Base-by-base conservation (phyloP, 805 yeast genomes). In the Ogataea haglerorum region DNA sequence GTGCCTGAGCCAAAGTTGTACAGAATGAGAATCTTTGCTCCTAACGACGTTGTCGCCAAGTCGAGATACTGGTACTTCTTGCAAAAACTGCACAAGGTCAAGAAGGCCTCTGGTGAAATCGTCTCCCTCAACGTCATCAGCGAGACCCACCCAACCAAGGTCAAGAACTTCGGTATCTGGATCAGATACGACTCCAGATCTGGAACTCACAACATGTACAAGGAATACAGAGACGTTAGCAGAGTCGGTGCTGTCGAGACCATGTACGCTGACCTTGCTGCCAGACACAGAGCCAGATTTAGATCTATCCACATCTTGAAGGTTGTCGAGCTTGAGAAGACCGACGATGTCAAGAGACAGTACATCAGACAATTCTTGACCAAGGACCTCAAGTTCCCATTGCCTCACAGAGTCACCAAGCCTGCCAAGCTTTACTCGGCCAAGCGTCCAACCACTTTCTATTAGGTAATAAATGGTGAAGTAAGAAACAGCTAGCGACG, bases 131-230 rank as follows among this genome's bases (percentile, higher is more conserved):
- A 88, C 82, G 74, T 75, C 68, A 86, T 93, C 71, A 68, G 83
- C 69, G 99, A 93, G 80, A 76, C 89, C 70, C 86, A 80, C 80
- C 98, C 99, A 76, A 87, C 96, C 76, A 90, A 87, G 82, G 98
- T 93, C 69, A 93, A 93, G 90, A 93, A 90, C 87, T 93, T 90
- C 71, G 99, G 97, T 80, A 73, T 93, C 79, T 93, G 99, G 99
- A 85, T 93, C 73, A 90, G 99, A 82, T 93, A 93, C 86, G 99
- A 93, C 72, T 93, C 99, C 58, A 95, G 99, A 85, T 93, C 99
- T 61, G 99, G 99, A 80, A 90, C 96, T 68, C 99, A 93, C 95
- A 93, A 93, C 95, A 93, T 93, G 97, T 93, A 93, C 96, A 93
- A 93, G 83, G 99, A 93, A 81, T 87, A 88, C 93, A 89, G 99